phyloP scores from a whole-genome alignment of 2,329 filamentous ascomycete species.

The Penicillium sp. region DNA sequence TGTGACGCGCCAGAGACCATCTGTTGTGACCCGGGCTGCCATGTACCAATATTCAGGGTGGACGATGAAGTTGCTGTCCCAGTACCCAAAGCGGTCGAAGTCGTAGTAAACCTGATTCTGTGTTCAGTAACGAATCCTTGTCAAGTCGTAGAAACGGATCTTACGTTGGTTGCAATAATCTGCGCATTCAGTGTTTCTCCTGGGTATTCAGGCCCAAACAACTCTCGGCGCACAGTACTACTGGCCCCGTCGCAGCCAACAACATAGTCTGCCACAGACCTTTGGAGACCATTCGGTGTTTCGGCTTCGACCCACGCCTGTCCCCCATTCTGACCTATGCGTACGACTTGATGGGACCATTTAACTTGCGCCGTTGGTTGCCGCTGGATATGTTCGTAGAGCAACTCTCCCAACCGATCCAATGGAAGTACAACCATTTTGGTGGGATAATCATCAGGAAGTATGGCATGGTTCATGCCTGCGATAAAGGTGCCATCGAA shows the following conservation, averaged over 20 bases:
- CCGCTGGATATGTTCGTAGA: slow-evolving; percentile 40
- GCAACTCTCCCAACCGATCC: slow-evolving; percentile 44
- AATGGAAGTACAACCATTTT: slow-evolving; percentile 48
- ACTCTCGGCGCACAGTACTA: slow-evolving; percentile 44
- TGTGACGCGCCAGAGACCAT: slow-evolving; percentile 63
- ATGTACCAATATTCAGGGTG: slow-evolving; percentile 64
- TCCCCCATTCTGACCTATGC: slow-evolving; percentile 49
- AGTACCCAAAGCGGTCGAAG: slow-evolving; percentile 47
- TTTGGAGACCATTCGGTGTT: slow-evolving; percentile 9
- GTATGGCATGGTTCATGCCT: slow-evolving; percentile 24
- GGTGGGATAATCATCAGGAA: slow-evolving; percentile 31
- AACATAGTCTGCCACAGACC: slow-evolving; percentile 51
- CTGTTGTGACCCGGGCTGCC: slow-evolving; percentile 60
- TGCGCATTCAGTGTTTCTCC: slow-evolving; percentile 62
- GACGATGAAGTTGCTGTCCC: slow-evolving; percentile 56
- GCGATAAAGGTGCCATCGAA: slow-evolving; percentile 38
- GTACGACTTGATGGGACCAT: slow-evolving; percentile 52
- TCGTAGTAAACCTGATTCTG: slow-evolving; percentile 60
- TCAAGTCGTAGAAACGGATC: no score
- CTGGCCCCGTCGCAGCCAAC: slow-evolving; percentile 56
- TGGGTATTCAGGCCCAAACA: slow-evolving; percentile 57
- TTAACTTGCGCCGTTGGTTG: slow-evolving; percentile 37
- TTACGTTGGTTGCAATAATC: slow-evolving; percentile 63
- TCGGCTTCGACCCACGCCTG: slow-evolving; percentile 45
- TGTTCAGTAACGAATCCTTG: background rate